Base-by-base conservation (phyloP, 345 rosid genomes). In the Arabidopsis arenosa region DNA sequence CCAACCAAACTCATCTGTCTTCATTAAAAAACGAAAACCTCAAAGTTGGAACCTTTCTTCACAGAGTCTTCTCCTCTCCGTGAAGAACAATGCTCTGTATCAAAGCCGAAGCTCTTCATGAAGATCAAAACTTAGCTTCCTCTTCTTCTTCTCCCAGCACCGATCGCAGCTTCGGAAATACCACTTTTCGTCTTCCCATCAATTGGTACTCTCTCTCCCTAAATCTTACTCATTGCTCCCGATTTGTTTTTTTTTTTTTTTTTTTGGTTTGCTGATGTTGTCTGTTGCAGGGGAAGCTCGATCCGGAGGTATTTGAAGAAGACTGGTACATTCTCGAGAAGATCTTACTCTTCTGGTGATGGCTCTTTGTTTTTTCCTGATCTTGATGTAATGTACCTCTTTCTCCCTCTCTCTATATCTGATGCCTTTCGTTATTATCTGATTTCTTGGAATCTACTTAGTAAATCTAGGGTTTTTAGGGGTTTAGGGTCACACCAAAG, bases 291-390 rank as follows among this genome's bases (percentile, higher is more conserved):
- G 83, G 88, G 84, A 74, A 85, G 86, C 64, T 83, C 89, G 65
- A 85, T 84, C 76, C 85, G 83, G 36, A 88, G 79, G 79, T 86
- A 80, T 81, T 21, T 86, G 47, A 76, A 84, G 76, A 86, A 83
- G 44, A 72, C 74, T 74, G 83, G 84, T 26, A 81, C 77, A 78
- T 79, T 79, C 40, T 74, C 79, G 49, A 81, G 85, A 67, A 70
- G 83, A 63, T 84, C 89, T 40, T 83, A 86, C 75, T 86, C 89
- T 33, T 82, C 86, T 7, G 84, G 79, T 30, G 93, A 88, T 79
- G 86, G 83, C 21, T 80, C 85, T 74, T 54, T 81, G 9, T 66
- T 73, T 73, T 80, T 74, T 9, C 80, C 86, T 70, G 81, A 82
- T 78, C 83, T 85, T 54, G 70, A 84, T 88, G 93, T 88, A 78